These are phyloP conservation scores for Cutaneotrichosporon dermatis DNA, from an alignment of 1,284 basidiomycete species.

Conservation along the genomic window DNA sequence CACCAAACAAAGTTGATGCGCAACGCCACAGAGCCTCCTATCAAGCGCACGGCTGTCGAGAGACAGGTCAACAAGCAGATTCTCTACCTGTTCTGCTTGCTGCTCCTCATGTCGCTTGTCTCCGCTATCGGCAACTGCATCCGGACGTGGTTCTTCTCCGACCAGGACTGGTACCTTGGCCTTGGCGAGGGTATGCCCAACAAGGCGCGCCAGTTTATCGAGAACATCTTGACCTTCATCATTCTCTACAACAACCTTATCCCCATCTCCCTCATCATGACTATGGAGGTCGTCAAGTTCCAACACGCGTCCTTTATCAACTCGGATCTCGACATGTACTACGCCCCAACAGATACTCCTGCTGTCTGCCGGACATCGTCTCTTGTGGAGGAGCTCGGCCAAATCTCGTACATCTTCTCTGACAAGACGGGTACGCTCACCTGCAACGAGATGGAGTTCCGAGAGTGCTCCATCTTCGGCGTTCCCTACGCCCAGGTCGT, in stretches of 20 bases:
- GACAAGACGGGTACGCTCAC: conserved; percentile 99
- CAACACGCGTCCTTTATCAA: conserved; percentile 97
- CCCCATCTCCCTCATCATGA: conserved; percentile 98
- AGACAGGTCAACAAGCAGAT: conserved; percentile 95
- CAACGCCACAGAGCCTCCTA: conserved; percentile 87
- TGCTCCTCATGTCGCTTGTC: conserved; percentile 81
- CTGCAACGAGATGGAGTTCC: conserved; percentile 98
- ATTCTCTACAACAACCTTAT: conserved; percentile 99
- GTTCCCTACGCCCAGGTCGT: conserved; percentile 83
- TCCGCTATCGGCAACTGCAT: conserved; percentile 91
- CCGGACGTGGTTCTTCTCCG: conserved; percentile 78
- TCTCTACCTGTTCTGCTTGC: conserved; percentile 85
- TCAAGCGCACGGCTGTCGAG: conserved; percentile 95
- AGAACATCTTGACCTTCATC: conserved; percentile 97
- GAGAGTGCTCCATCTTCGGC: conserved; percentile 83
- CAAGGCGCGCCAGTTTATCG: conserved; percentile 68
- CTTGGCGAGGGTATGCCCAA: conserved; percentile 41
- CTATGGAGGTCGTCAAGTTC: conserved; percentile 99
- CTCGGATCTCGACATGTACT: conserved; percentile 94
- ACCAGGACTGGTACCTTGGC: conserved; percentile 75
- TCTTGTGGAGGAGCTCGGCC: conserved; percentile 95
- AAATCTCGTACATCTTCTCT: conserved; percentile 92
- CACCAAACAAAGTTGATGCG: conserved; percentile 99
- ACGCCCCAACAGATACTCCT: conserved; percentile 88
- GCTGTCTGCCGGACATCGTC: conserved; percentile 95